Evolutionary conservation across 192 early-diverging fungal genomes (phyloP).

Genomic region (Helicostylum pulchrum): DNA sequence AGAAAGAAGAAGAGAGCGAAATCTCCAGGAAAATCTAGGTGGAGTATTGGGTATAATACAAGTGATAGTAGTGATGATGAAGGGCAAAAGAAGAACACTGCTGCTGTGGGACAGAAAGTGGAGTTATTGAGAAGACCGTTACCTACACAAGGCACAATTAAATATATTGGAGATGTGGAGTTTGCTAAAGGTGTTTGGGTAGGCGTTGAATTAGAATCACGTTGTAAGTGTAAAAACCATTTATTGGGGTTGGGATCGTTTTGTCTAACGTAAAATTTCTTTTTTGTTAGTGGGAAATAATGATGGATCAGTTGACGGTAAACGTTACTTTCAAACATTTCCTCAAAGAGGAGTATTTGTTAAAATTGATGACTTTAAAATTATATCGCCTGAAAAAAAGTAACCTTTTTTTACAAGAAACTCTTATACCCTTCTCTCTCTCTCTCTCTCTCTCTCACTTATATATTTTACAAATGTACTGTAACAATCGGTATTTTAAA

Average conservation of each 20-base stretch:
- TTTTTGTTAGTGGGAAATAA: slow-evolving; percentile 20
- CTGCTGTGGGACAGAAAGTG: slow-evolving; percentile 19
- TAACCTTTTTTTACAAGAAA: background rate
- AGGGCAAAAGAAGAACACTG: background rate
- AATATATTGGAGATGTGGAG: slow-evolving; percentile 26
- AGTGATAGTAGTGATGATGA: slow-evolving; percentile 32
- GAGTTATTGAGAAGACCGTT: slow-evolving; percentile 34
- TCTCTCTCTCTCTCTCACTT: too few relatives aligned
- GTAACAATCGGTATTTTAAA: too few relatives aligned
- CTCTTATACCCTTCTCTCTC: too few relatives aligned
- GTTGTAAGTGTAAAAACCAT: slow-evolving; percentile 18
- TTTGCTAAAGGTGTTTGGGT: slow-evolving; percentile 31
- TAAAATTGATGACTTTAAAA: slow-evolving; percentile 22
- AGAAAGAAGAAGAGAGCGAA: background rate
- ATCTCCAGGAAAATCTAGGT: slow-evolving; percentile 22
- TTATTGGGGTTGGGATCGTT: background rate
- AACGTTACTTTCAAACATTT: slow-evolving; percentile 29
- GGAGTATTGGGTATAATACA: slow-evolving; percentile 20
- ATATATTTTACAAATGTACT: too few relatives aligned
- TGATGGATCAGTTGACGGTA: slow-evolving; percentile 29
- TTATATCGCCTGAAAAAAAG: slow-evolving; percentile 5
- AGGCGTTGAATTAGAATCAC: slow-evolving; percentile 33
- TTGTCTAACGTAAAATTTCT: background rate
- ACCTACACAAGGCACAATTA: slow-evolving; percentile 30
- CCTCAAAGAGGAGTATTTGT: slow-evolving; percentile 31